Conservation (phyloP, 148 eudicot genomes). For the Rhododendron mucronatum region DNA sequence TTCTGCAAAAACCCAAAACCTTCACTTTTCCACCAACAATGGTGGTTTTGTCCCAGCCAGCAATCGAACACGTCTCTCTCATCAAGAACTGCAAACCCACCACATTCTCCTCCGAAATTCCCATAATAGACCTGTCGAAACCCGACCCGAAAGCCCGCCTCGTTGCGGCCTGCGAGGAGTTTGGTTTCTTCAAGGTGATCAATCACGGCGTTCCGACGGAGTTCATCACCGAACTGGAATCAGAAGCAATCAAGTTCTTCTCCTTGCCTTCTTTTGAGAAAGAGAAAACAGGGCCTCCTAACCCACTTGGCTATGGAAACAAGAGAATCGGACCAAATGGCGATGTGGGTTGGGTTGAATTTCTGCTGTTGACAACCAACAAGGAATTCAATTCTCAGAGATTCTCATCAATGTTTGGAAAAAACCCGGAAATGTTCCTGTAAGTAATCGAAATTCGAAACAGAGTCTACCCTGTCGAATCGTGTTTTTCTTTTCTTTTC, state of each 20-base stretch:
- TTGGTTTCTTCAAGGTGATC: slow-evolving; percentile 56
- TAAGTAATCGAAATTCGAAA: slow-evolving; percentile 5
- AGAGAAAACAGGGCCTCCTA: slow-evolving; percentile 31
- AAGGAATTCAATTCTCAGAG: slow-evolving; percentile 24
- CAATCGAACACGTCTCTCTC: slow-evolving; percentile 30
- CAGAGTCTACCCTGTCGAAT: background rate
- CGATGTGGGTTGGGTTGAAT: slow-evolving; percentile 55
- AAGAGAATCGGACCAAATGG: slow-evolving; percentile 50
- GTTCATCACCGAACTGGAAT: slow-evolving; percentile 31
- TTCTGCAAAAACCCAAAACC: background rate
- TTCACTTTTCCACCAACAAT: slow-evolving; percentile 10
- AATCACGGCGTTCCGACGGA: slow-evolving; percentile 47
- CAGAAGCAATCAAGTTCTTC: slow-evolving; percentile 40
- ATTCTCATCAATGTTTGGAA: slow-evolving; percentile 21
- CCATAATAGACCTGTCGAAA: slow-evolving; percentile 47
- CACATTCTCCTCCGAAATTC: slow-evolving; percentile 24
- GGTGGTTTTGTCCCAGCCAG: slow-evolving; percentile 42
- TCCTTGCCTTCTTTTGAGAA: slow-evolving; percentile 34
- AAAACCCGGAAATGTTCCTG: slow-evolving; percentile 31
- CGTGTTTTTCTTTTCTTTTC: background rate
- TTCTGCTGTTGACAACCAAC: slow-evolving; percentile 31
- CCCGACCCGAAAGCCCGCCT: slow-evolving; percentile 37
- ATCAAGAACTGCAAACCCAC: slow-evolving; percentile 21
- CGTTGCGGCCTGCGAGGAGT: slow-evolving; percentile 51
- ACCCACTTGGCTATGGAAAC: slow-evolving; percentile 55